Conservation (phyloP, 352 stramenopile genomes). For the Phytopythium aichiense region DNA sequence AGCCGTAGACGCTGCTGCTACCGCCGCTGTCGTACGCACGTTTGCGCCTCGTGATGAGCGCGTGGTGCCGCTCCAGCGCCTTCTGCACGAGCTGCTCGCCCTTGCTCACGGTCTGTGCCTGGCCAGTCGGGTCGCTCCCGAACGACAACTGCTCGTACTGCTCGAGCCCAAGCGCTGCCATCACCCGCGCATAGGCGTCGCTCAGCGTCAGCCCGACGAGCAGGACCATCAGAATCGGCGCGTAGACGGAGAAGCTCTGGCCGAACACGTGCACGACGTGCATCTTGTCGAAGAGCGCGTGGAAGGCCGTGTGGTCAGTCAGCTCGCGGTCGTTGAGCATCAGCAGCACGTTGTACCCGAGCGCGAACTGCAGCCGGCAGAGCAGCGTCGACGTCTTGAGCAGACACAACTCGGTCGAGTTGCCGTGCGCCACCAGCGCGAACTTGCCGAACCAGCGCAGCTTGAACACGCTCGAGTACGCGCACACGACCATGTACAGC, state of each 20-base stretch:
- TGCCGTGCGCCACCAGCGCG: slow-evolving; percentile 42
- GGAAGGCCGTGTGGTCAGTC: slow-evolving; percentile 48
- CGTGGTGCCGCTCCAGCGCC: slow-evolving; percentile 38
- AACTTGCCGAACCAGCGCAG: slow-evolving; percentile 47
- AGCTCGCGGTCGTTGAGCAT: slow-evolving; percentile 36
- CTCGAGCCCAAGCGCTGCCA: slow-evolving; percentile 53
- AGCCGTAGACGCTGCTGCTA: slow-evolving; percentile 25
- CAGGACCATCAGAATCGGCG: slow-evolving; percentile 48
- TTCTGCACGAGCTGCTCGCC: slow-evolving; percentile 48
- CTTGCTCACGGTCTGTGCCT: slow-evolving; percentile 37
- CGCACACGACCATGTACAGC: slow-evolving; percentile 54
- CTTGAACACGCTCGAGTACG: slow-evolving; percentile 58
- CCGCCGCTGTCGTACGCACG: slow-evolving; percentile 24
- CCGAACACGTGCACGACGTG: slow-evolving; percentile 55
- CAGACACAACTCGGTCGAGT: slow-evolving; percentile 55
- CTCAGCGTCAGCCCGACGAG: slow-evolving; percentile 40
- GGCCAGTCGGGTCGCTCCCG: slow-evolving; percentile 19
- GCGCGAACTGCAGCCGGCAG: slow-evolving; percentile 64
- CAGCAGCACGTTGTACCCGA: slow-evolving; percentile 65
- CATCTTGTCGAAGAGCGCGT: slow-evolving; percentile 48
- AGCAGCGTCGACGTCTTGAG: slow-evolving; percentile 61
- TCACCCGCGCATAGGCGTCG: slow-evolving; percentile 49
- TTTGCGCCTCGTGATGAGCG: slow-evolving; percentile 30
- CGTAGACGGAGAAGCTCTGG: slow-evolving; percentile 49
- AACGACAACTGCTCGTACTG: slow-evolving; percentile 63